Base-by-base conservation (phyloP, 1,284 basidiomycete species). In the Cryptococcus hybrid region DNA sequence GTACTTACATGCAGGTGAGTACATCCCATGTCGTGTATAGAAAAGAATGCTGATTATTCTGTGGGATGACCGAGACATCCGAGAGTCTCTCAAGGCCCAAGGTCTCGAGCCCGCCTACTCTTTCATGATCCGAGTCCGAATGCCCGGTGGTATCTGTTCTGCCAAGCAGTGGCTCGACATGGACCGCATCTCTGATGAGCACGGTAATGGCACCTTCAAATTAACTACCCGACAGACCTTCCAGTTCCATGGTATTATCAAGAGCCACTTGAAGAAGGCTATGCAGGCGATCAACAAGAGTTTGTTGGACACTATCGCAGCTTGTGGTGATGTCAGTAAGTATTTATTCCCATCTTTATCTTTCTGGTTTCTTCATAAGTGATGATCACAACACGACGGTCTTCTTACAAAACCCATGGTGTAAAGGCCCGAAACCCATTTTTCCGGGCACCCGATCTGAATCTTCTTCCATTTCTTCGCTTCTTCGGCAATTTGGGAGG, bases 241-340 rank as follows among this genome's bases (percentile, higher is more conserved):
- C 87, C 95, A 99, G 81, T 99, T 97, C 84, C 95, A 99, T 79
- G 95, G 95, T 61, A 88, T 99, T 66, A 73, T 99, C 82, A 99
- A 99, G 84, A 84, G 85, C 64, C 91, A 99, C 77, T 80, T 99
- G 76, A 99, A 99, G 82, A 86, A 89, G 44, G 90, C 93, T 18
- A 98, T 99, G 74, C 92, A 96, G 80, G 91, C 88, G 57, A 98
- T 99, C 78, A 99, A 99, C 81, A 84, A 88, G 59, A 87, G 84
- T 37, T 76, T 97, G 68, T 82, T 99, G 60, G 96, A 99, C 80
- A 99, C 96, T 4, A 86, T 99, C 61, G 95, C 95, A 49, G 95
- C 96, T 35, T 99, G 96, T 70, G 96, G 95, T 75, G 95, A 99
- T 76, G 96, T 99, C 55, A 99, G 88, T 91, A 73, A 35, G 83